Percentiles rank a stretch among this genome's conserved stretches.
These are phyloP conservation scores for Thielaviopsis ethacetica DNA, from an alignment of 2,329 filamentous ascomycete species.

Conservation along the genomic window DNA sequence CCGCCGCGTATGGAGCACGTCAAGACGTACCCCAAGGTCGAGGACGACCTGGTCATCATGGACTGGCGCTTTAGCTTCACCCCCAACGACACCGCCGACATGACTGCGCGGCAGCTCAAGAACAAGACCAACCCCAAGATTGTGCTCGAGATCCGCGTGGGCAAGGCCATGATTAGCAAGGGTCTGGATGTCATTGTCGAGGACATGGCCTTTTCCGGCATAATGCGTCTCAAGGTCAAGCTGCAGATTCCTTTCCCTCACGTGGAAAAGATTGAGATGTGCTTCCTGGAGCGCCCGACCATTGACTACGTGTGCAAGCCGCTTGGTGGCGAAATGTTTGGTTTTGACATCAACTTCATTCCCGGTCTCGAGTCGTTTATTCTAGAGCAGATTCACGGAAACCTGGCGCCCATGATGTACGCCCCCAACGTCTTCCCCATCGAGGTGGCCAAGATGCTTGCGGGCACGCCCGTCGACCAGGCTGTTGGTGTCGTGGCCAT, in stretches of 20 bases:
- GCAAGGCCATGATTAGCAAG: slow-evolving; percentile 94
- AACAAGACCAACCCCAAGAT: slow-evolving; percentile 96
- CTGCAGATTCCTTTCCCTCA: slow-evolving; percentile 92
- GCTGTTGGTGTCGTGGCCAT: slow-evolving; percentile 88
- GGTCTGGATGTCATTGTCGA: slow-evolving; percentile 95
- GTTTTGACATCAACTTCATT: slow-evolving; percentile 98
- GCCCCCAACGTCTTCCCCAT: slow-evolving; percentile 95
- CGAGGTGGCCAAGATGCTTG: slow-evolving; percentile 95
- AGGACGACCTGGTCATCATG: slow-evolving; percentile 94
- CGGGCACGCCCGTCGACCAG: slow-evolving; percentile 84
- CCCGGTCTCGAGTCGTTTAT: slow-evolving; percentile 89
- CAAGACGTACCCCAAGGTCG: slow-evolving; percentile 90
- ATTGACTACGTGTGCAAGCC: slow-evolving; percentile 98
- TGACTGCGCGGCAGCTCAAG: slow-evolving; percentile 78
- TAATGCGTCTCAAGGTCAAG: slow-evolving; percentile 97
- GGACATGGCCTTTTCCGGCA: slow-evolving; percentile 87
- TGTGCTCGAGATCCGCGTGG: slow-evolving; percentile 83
- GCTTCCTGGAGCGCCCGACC: slow-evolving; percentile 72
- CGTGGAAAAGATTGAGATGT: slow-evolving; percentile 87
- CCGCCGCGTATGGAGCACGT: slow-evolving; percentile 93
- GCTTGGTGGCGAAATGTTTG: slow-evolving; percentile 82
- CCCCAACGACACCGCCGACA: slow-evolving; percentile 80
- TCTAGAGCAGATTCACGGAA: slow-evolving; percentile 87
- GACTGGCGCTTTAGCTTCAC: slow-evolving; percentile 99
- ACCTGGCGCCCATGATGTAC: slow-evolving; percentile 94